Percentiles rank a stretch among this genome's conserved stretches.
phyloP scores from a whole-genome alignment of 1,284 basidiomycete genomes.

The Tausonia pullulans region DNA sequence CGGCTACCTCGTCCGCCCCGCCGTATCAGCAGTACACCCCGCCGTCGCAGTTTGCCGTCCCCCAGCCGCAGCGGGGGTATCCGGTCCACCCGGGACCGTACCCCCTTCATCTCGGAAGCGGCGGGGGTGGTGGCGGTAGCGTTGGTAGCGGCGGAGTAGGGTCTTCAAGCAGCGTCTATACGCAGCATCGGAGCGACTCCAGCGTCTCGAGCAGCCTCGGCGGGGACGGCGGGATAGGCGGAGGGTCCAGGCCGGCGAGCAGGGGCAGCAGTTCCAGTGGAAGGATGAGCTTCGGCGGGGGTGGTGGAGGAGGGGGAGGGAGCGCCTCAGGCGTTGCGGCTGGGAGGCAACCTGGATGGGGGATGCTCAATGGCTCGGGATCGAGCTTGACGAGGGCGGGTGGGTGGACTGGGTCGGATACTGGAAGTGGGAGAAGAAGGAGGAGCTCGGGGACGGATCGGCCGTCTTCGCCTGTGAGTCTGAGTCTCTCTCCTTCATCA shows the following conservation, averaged over 20 bases:
- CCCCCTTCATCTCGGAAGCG: too few relatives aligned
- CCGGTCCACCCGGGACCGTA: too few relatives aligned
- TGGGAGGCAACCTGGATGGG: too few relatives aligned
- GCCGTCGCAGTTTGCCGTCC: too few relatives aligned
- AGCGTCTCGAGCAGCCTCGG: not conserved
- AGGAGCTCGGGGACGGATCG: slow-evolving; percentile 1
- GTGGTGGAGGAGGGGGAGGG: not conserved
- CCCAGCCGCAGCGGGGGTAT: too few relatives aligned
- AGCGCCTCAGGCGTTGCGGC: not conserved
- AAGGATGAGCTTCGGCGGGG: slow-evolving; percentile 5
- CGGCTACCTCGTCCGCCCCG: too few relatives aligned
- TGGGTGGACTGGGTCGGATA: not conserved
- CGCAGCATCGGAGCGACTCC: slow-evolving; percentile 5
- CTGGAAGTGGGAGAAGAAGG: slow-evolving; percentile 1
- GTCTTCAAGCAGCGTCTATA: not conserved
- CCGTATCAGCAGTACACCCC: too few relatives aligned
- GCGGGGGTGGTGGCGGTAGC: too few relatives aligned
- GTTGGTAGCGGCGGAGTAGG: not conserved
- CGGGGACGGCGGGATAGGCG: not conserved
- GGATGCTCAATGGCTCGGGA: too few relatives aligned
- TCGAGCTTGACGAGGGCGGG: not conserved
- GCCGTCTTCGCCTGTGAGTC: slow-evolving; percentile 9
- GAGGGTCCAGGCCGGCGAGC: not conserved
- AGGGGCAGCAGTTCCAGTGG: not conserved
- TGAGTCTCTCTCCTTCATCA: too few relatives aligned